Percentiles rank a stretch among this genome's conserved stretches.
Conservation (phyloP, 306 rosid species). For the Lupinus albus region DNA sequence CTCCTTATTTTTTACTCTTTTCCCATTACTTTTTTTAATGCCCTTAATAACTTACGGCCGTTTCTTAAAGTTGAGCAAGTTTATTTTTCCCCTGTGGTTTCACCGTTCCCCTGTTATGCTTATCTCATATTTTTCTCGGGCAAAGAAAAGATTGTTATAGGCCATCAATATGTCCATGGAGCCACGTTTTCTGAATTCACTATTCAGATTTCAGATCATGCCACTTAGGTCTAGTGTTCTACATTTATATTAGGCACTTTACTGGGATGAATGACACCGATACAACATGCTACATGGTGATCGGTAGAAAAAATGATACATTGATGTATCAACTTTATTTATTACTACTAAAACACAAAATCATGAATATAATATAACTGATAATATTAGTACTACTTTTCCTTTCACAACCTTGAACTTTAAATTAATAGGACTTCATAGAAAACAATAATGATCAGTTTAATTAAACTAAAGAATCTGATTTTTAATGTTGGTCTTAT, state of each 20-base stretch:
- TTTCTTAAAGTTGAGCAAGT: constrained; percentile 10
- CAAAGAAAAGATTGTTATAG: constrained; percentile 28
- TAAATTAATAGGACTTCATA: not conserved
- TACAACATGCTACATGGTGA: not conserved
- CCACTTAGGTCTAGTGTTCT: not conserved
- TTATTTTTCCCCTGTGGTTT: constrained; percentile 33
- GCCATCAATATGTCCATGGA: not conserved
- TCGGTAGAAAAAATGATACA: constrained; percentile 25
- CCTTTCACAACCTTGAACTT: not conserved
- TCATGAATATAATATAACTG: not conserved
- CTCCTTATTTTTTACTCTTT: not conserved
- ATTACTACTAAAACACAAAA: too few relatives aligned
- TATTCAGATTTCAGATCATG: constrained; percentile 31
- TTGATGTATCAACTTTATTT: not conserved
- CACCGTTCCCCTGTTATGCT: constrained; percentile 28
- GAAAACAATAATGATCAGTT: constrained; percentile 34
- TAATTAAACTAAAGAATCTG: not conserved
- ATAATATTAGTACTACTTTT: not conserved
- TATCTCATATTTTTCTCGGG: not conserved
- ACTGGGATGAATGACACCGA: not conserved
- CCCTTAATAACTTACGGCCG: constrained; percentile 29
- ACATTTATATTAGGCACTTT: constrained; percentile 36
- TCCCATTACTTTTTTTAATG: constrained; percentile 35
- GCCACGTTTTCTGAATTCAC: constrained; percentile 44
- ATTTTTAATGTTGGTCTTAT: constrained; percentile 18